Evolutionary conservation across 164 flowering plant species (phyloP).

Genomic region (Umbilicus rupestris): DNA sequence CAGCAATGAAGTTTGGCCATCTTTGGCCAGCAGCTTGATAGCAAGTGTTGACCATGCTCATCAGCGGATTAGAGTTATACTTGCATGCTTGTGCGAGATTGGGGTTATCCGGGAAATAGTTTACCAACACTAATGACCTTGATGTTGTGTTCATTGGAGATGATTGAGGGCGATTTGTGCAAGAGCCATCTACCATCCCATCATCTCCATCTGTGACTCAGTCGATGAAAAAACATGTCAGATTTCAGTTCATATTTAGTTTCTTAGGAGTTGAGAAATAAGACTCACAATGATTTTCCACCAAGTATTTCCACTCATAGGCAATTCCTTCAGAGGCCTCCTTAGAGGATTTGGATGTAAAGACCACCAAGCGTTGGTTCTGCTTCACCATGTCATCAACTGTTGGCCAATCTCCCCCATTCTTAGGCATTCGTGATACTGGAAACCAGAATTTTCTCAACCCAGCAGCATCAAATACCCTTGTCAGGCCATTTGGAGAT

Average conservation of each 20-base stretch:
- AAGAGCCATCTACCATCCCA: constrained; percentile 34
- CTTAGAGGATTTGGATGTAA: constrained; percentile 32
- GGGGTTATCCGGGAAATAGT: constrained; percentile 29
- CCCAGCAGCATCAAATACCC: constrained; percentile 30
- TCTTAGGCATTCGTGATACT: constrained; percentile 19
- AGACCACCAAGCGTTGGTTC: constrained; percentile 39
- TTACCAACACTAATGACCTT: constrained; percentile 24
- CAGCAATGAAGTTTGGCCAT: constrained; percentile 49
- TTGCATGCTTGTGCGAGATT: constrained; percentile 22
- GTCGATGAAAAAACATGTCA: neutral
- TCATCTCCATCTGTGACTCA: constrained; percentile 26
- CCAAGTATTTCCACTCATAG: constrained; percentile 36
- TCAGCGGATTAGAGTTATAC: constrained; percentile 30
- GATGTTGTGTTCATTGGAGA: constrained; percentile 25
- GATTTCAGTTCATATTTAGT: neutral
- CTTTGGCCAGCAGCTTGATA: constrained; percentile 30
- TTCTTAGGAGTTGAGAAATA: neutral
- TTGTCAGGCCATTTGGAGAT: constrained; percentile 23
- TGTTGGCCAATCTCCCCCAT: constrained; percentile 37
- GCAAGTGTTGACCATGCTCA: constrained; percentile 28
- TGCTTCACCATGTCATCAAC: constrained; percentile 39
- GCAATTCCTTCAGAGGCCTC: constrained; percentile 44
- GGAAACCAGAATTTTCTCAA: constrained; percentile 35
- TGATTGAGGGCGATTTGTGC: constrained; percentile 33
- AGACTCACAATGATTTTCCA: constrained; percentile 39